Evolutionary conservation across 768 basidiomycete species (phyloP), one percentile per base, ranked within the genome.

Genomic region (Lanmaoa pseudosensibilis): DNA sequence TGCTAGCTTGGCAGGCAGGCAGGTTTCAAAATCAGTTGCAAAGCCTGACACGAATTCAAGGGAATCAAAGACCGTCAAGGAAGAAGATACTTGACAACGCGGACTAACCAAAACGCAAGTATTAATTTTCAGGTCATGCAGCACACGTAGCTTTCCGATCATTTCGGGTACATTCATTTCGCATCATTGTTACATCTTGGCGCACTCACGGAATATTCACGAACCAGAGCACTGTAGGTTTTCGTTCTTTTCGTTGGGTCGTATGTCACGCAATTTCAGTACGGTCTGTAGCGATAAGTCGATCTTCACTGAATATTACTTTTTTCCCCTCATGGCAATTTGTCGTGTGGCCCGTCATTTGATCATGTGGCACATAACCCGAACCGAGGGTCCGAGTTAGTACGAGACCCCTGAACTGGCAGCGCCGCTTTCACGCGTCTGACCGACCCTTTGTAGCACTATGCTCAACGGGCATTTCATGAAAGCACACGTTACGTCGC

Each of bases 1-100:
- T 30, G 38, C 50, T 1, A 25, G 19, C 39, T 41, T 15, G 30
- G 32, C 39, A 41, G 36, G 38, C n/a, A 47, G 25, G 47, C 50
- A 54, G 46, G 52, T 34, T 27, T 49, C 51, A n/a, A 63, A 52
- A 46, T 15, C 33, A 11, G 44, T 43, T 27, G 44, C 58, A 27
- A 33, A 9, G 15, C 39, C 13, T 41, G 43, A 36, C 19, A 16
- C 33, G n/a, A n/a, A n/a, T 32, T 37, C 43, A 16, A 21, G 33
- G 33, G 50, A 12, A 46, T 10, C 51, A 25, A 51, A 38, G 12
- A n/a, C 13, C 7, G 15, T 16, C 37, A 34, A 33, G 47, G 46
- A 50, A 47, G 34, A 32, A 36, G 16, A 11, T 5, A 46, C 3
- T 55, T 56, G 49, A 39, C 21, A 16, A 33, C n/a, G 27, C 18